Conservation (phyloP, 2,329 filamentous ascomycete genomes). For the Neonectria coccinea region DNA sequence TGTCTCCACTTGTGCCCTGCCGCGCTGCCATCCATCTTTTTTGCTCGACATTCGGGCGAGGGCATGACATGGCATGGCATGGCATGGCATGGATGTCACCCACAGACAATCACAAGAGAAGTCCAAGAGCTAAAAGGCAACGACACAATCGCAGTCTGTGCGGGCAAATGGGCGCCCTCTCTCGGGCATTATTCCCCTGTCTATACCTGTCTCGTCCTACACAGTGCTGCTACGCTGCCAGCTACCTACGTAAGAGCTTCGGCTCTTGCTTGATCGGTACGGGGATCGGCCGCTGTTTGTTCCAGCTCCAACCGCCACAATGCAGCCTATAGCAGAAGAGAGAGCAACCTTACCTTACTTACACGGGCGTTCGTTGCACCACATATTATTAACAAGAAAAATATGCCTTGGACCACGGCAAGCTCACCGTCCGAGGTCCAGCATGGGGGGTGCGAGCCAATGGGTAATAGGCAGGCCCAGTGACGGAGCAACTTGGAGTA, state of each 20-base stretch:
- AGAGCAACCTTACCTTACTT: background rate
- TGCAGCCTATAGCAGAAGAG: background rate
- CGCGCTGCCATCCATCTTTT: background rate
- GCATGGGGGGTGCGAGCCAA: background rate
- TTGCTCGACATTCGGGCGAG: too few relatives aligned
- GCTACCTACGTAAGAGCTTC: background rate
- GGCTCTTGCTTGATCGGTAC: constrained; percentile 1
- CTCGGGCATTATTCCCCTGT: constrained; percentile 4
- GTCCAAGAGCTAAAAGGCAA: background rate
- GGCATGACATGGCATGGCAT: too few relatives aligned
- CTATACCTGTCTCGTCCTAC: background rate
- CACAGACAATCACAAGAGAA: background rate
- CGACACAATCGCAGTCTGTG: background rate
- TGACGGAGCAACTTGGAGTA: background rate
- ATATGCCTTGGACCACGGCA: background rate
- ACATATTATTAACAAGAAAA: too few relatives aligned
- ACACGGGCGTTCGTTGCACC: constrained; percentile 11
- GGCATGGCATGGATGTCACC: background rate
- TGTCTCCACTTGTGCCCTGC: constrained; percentile 6
- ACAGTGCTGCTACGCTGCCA: background rate
- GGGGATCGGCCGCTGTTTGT: constrained; percentile 28
- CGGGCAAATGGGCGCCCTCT: background rate
- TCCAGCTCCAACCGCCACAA: background rate
- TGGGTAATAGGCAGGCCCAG: too few relatives aligned
- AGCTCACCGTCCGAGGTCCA: background rate